Conservation (phyloP, 306 rosid genomes). For the Prunus fruticosa region DNA sequence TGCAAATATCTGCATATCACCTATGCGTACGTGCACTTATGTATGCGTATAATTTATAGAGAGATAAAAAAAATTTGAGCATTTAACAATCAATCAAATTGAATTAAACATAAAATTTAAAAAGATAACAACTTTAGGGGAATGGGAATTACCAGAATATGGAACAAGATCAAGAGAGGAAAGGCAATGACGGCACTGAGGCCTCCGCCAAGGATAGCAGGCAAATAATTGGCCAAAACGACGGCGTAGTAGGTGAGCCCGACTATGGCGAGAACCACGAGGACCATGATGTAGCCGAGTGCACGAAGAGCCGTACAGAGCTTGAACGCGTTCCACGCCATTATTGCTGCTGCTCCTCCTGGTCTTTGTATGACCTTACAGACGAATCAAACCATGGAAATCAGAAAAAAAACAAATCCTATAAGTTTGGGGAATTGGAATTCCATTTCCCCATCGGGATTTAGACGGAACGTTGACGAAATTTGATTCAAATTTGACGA, state of each 20-base stretch:
- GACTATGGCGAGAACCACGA: slow-evolving; percentile 47
- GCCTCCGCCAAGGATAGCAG: slow-evolving; percentile 49
- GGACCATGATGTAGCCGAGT: slow-evolving; percentile 63
- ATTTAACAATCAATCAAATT: background rate
- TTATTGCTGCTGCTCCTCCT: slow-evolving; percentile 19
- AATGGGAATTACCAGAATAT: slow-evolving; percentile 48
- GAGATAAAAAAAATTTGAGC: background rate
- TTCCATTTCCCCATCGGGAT: background rate
- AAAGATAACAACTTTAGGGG: background rate
- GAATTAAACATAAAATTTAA: background rate
- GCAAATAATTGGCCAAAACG: slow-evolving; percentile 56
- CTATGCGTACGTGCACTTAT: background rate
- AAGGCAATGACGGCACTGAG: slow-evolving; percentile 35
- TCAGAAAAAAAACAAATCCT: background rate
- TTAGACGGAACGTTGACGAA: slow-evolving; percentile 9
- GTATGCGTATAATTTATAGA: background rate
- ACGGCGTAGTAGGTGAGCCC: slow-evolving; percentile 61
- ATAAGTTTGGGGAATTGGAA: background rate
- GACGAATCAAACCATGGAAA: background rate
- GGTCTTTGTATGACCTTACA: slow-evolving; percentile 3
- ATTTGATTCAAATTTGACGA: background rate
- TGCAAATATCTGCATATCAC: background rate
- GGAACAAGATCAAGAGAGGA: slow-evolving; percentile 52
- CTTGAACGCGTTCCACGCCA: slow-evolving; percentile 69
- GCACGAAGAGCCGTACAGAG: slow-evolving; percentile 56